phyloP scores from a whole-genome alignment of 2,329 filamentous ascomycete species.

The Chrysosporium keratinophilum region DNA sequence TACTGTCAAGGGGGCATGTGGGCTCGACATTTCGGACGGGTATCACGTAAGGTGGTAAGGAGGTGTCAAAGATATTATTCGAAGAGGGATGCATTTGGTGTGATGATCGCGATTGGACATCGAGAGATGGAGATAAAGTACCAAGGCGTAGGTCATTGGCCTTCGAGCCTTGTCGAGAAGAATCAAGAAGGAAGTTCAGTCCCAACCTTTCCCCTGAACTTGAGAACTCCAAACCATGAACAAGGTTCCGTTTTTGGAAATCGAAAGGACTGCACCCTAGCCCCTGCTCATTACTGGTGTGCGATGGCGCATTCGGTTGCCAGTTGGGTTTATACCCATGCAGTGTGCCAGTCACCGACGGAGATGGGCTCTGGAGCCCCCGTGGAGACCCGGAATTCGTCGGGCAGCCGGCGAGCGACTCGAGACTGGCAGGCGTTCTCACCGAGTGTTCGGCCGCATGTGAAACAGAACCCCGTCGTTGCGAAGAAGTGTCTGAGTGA shows the following conservation, averaged over 20 bases:
- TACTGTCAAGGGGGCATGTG: conserved; percentile 65
- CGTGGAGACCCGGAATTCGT: conserved; percentile 22
- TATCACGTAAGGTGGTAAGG: conserved; percentile 28
- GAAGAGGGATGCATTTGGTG: conserved; percentile 14
- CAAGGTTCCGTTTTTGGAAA: conserved; percentile 33
- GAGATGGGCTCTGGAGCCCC: conserved; percentile 38
- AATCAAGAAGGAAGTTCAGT: conserved; percentile 61
- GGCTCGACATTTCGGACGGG: conserved; percentile 52
- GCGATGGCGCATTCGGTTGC: conserved; percentile 1
- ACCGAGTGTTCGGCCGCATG: conserved; percentile 7
- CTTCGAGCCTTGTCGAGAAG: conserved; percentile 44
- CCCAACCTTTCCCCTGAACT: conserved; percentile 54
- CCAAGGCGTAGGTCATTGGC: conserved; percentile 38
- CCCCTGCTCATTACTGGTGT: conserved; percentile 3
- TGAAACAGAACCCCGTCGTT: conserved; percentile 4
- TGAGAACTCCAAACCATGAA: conserved; percentile 50
- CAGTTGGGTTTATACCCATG: conserved; percentile 9
- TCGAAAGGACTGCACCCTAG: conserved; percentile 26
- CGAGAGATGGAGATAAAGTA: conserved; percentile 20
- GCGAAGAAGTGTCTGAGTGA: conserved; percentile 12
- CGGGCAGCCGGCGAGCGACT: conserved; percentile 6
- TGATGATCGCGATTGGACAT: conserved; percentile 19
- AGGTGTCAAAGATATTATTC: conserved; percentile 13
- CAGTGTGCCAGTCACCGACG: conserved; percentile 5
- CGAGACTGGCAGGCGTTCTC: conserved; percentile 12